Conservation (phyloP, 106 monocot species). For the Agapanthus africanus region DNA sequence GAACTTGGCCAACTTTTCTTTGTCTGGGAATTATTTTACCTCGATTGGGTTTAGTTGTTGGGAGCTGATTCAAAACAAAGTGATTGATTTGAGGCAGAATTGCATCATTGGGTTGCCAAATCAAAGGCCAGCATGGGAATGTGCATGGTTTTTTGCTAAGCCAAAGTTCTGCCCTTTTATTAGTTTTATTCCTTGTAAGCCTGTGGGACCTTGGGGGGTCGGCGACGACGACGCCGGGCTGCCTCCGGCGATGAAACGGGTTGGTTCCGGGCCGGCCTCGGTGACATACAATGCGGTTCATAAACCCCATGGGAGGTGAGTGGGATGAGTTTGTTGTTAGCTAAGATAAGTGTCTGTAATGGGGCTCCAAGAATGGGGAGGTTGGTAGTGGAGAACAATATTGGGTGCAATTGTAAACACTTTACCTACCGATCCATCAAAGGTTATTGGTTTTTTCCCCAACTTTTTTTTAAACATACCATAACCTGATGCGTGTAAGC, state of each 20-base stretch:
- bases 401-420: too few species aligned
- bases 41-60: slow-evolving; percentile 8
- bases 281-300: neutral
- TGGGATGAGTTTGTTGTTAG: neutral
- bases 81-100: slow-evolving; percentile 4
- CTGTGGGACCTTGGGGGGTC: too few species aligned
- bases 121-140: slow-evolving; percentile 3
- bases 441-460: too few species aligned
- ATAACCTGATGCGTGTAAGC: too few species aligned
- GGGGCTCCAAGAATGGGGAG: neutral
- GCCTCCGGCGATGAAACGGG: neutral
- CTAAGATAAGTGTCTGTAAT: neutral
- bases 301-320: neutral
- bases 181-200: neutral
- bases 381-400: too few species aligned
- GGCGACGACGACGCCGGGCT: neutral
- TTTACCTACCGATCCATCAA: too few species aligned
- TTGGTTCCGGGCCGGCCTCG: neutral
- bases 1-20: neutral
- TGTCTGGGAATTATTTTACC: slow-evolving; percentile 11
- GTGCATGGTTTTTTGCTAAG: neutral
- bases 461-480: too few species aligned
- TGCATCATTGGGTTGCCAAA: slow-evolving; percentile 3
- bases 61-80: neutral
- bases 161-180: neutral